Base-by-base conservation (phyloP, 1,284 basidiomycete species). In the Fomitopsis schrenkii region DNA sequence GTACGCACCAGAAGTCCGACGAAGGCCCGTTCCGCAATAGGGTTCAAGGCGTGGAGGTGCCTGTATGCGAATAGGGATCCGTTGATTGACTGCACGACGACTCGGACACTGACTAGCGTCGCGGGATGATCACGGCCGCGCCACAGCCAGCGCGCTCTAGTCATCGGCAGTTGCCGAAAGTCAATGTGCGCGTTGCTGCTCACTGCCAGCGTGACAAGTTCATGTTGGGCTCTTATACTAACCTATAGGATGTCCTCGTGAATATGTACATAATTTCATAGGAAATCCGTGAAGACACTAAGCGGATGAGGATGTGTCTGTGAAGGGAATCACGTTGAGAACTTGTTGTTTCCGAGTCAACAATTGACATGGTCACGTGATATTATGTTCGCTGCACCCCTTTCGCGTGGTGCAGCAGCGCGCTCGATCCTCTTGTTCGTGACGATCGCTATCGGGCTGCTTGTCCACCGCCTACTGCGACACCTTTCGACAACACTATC, bases 81-180 rank as follows among this genome's bases (percentile, higher is more conserved):
- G 35, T 38, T 36, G 19, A 38, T 38, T 53, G 45, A 28, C 45
- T 48, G 45, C 45, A 22, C 45, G 14, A 28, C 38, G 38, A 28
- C 30, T 36, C 50, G 8, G 33, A 4, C 15, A 53, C 10, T 19
- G 38, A n/a, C 19, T 17, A 9, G 17, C 52, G 17, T 17, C 35
- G 17, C 52, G 17, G 52, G 28, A 53, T 15, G 52, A 36, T 22
- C 17, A 38, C 22, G 54, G 8, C 22, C 22, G 15, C 42, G 46
- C 46, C 46, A 48, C 46, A 48, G 46, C 46, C 26, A 22, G 46
- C 15, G 28, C 46, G 22, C 22, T 22, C 44, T 12, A 46, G 44
- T 46, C 46, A 19, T n/a, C 46, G 55, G 55, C 55, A 38, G n/a
- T 53, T 53, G 52, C 52, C 52, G 52, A 53, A 53, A 14, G 52